Conservation (phyloP, 176 grass and related monocot genomes). For the Tuctoria greenei region DNA sequence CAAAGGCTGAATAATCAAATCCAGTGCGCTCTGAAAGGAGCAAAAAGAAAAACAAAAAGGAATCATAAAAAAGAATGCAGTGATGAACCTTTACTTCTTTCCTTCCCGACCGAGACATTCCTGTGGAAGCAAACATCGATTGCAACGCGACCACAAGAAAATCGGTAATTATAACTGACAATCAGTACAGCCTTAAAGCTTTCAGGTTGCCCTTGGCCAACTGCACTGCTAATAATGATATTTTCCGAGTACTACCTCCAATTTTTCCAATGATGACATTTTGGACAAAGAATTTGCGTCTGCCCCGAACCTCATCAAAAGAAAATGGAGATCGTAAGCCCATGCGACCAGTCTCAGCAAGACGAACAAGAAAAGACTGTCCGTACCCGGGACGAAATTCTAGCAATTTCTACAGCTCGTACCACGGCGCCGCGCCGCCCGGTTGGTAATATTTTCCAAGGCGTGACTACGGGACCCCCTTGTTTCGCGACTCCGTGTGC, state of each 20-base stretch:
- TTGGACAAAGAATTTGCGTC: neutral
- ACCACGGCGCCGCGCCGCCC: neutral
- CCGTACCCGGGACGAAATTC: neutral
- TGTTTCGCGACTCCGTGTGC: neutral
- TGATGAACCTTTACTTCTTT: neutral
- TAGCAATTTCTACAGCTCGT: neutral
- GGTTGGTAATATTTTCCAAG: neutral
- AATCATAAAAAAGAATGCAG: neutral
- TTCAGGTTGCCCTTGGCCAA: neutral
- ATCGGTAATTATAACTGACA: neutral
- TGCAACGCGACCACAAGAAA: conserved; percentile 6
- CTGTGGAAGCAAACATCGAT: conserved; percentile 34
- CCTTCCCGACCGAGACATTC: conserved; percentile 4
- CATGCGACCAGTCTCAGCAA: too few species aligned
- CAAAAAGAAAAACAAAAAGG: neutral
- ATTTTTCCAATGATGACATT: neutral
- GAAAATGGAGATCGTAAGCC: neutral
- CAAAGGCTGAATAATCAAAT: conserved; percentile 20
- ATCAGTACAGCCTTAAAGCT: neutral
- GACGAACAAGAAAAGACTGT: neutral
- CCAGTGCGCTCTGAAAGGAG: neutral
- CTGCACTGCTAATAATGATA: neutral
- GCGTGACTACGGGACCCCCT: neutral
- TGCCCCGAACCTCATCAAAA: neutral
- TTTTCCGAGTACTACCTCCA: neutral